phyloP scores from a whole-genome alignment of 768 basidiomycete species.

The Baorangia bicolor region DNA sequence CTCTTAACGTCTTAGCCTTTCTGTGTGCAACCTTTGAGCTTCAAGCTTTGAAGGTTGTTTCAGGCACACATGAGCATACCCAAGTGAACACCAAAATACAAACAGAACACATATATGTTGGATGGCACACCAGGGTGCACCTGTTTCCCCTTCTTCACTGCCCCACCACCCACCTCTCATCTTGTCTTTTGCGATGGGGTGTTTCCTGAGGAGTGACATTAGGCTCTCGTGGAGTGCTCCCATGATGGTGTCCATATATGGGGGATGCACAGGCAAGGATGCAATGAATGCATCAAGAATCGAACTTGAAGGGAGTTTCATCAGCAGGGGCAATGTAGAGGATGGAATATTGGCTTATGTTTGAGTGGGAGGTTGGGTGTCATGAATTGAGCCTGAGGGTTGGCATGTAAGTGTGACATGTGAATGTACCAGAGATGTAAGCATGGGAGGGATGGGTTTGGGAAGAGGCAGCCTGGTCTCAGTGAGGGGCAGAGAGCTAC shows the following conservation, averaged over 20 bases:
- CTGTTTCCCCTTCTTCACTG: constrained; percentile 34
- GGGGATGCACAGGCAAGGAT: constrained; percentile 34
- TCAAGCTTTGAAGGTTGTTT: too few species aligned
- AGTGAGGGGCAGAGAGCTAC: constrained; percentile 26
- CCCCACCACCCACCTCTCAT: constrained; percentile 14
- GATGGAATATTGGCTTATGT: constrained; percentile 49
- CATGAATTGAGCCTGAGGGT: constrained; percentile 6
- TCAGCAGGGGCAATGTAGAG: constrained; percentile 52
- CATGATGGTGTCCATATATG: constrained; percentile 47
- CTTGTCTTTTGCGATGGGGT: constrained; percentile 44
- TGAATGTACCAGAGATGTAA: not conserved
- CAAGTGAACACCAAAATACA: too few species aligned
- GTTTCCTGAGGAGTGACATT: constrained; percentile 67
- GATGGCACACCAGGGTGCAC: constrained; percentile 36
- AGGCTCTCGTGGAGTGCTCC: constrained; percentile 68
- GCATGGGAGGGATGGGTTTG: not conserved
- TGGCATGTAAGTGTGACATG: not conserved
- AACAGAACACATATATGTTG: constrained; percentile 28
- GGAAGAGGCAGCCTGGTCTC: constrained; percentile 3
- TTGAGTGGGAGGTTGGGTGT: constrained; percentile 22
- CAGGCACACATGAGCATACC: not conserved
- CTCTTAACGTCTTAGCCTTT: too few species aligned
- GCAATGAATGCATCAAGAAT: constrained; percentile 9
- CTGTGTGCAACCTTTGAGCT: too few species aligned
- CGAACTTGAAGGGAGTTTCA: constrained; percentile 40